Conservation (phyloP, 1,139 yeast species). For the Kluyveromyces marxianus region DNA sequence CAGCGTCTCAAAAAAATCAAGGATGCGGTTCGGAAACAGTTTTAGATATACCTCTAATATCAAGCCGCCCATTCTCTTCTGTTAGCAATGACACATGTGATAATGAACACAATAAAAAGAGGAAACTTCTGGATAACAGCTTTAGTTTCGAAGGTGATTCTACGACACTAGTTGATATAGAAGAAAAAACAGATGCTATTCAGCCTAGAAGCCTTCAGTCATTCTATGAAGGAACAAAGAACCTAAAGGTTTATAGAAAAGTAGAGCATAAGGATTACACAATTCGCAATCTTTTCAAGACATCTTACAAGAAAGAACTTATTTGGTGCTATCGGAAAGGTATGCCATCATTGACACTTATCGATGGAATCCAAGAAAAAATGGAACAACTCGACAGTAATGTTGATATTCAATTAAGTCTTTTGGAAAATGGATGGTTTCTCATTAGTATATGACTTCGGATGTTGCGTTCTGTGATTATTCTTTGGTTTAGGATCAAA, state of each 20-base stretch:
- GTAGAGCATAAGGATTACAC: neutral
- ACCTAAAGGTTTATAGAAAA: neutral
- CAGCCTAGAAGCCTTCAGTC: neutral
- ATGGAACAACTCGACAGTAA: slow-evolving; percentile 3
- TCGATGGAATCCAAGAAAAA: slow-evolving; percentile 3
- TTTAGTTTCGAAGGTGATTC: neutral
- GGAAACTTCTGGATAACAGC: neutral
- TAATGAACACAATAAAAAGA: neutral
- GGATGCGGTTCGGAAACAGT: neutral
- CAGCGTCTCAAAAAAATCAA: neutral
- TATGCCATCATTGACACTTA: slow-evolving; percentile 1
- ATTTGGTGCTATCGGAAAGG: slow-evolving; percentile 5
- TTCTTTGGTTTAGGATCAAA: neutral
- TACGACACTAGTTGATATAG: neutral
- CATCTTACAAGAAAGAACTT: slow-evolving; percentile 4
- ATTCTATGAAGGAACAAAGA: neutral
- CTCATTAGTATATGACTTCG: neutral
- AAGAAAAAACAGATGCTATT: neutral
- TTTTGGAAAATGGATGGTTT: slow-evolving; percentile 4
- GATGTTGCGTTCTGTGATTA: neutral
- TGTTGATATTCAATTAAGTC: slow-evolving; percentile 3
- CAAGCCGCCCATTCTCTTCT: no score
- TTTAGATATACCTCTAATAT: no score
- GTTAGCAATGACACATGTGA: no score
- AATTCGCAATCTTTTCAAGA: neutral